A percentile compares a stretch with the other conserved stretches of the same genome.
Conservation (phyloP, 331 rosid species). For the Erythrophleum ivorense region DNA sequence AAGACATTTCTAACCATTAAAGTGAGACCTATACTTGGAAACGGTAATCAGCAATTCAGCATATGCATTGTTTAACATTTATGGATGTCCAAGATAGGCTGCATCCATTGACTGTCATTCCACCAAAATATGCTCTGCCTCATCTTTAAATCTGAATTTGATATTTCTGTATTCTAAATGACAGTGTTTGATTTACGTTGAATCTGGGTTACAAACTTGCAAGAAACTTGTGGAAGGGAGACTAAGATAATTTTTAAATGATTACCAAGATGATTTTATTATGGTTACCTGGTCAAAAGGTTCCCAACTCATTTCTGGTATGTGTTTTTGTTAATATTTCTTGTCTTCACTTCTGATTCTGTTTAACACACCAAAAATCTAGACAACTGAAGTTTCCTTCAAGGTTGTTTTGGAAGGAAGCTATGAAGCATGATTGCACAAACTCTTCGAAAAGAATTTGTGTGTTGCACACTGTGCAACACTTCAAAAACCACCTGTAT, state of each 20-base stretch:
- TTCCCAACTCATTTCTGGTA: conserved; percentile 1
- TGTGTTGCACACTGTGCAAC: not conserved
- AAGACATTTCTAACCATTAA: not conserved
- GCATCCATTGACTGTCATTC: not conserved
- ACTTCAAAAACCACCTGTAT: not conserved
- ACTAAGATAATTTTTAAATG: conserved; percentile 2
- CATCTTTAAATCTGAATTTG: conserved; percentile 14
- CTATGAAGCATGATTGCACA: conserved; percentile 10
- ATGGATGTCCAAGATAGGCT: conserved; percentile 3
- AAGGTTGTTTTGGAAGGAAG: conserved; percentile 11
- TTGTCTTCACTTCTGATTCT: conserved; percentile 26
- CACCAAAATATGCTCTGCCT: conserved; percentile 1
- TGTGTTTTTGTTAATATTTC: conserved; percentile 16
- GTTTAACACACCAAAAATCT: not conserved
- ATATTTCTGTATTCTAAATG: not conserved
- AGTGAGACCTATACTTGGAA: not conserved
- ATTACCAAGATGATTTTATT: conserved; percentile 14
- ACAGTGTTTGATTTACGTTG: not conserved
- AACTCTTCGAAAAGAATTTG: not conserved
- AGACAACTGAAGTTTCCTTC: conserved; percentile 14
- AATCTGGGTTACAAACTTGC: not conserved
- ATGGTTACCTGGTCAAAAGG: not conserved
- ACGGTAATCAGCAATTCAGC: not conserved
- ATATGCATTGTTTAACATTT: not conserved
- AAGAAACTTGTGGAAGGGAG: not conserved